Evolutionary conservation across 805 yeast genomes (phyloP), one percentile per base, ranked within the genome.

Genomic region (Zygosaccharomyces bailii): DNA sequence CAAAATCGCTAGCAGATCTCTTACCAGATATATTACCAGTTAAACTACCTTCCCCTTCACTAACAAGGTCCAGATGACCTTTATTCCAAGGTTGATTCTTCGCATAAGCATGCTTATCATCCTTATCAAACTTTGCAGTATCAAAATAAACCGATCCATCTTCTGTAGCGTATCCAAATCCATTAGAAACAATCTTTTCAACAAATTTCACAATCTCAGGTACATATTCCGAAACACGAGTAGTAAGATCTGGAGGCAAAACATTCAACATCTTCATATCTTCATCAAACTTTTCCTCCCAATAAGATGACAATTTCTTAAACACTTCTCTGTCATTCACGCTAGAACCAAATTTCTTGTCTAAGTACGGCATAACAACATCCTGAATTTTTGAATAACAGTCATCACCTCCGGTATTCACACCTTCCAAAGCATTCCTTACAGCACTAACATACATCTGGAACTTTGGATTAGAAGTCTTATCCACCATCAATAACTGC

Each of bases 11-110:
- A 2, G 84, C 66, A 44, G 80, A 82, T 55, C 73, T 76, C 68
- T 93, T 91, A 18, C 84, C 80, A 9, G 74, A 67, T 13, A 56
- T 71, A 44, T 66, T 60, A 24, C 54, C 49, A 10, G 82, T 68
- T 42, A 91, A 71, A 7, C 95, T 82, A 23, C 99, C 99, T 67
- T 93, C 99, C 46, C 96, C 99, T 55, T 93, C 99, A 43, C 83
- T 84, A 44, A 93, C 85, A 47, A 93, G 77, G 36, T 81, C 89
- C 63, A 80, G 67, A 54, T 89, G 82, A 41, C 96, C 96, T 67
- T 88, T 87, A 61, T 90, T 93, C 98, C 98, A 91, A 14, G 99
- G 99, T 69, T 93, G 98, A 58, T 90, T 79, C 67, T 93, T 93
- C 30, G 98, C 98, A 65, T 93, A 93, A 46, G 76, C 83, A 62